Base-by-base conservation (phyloP, 192 early-diverging fungal species). In the Mortierella hygrophila region DNA sequence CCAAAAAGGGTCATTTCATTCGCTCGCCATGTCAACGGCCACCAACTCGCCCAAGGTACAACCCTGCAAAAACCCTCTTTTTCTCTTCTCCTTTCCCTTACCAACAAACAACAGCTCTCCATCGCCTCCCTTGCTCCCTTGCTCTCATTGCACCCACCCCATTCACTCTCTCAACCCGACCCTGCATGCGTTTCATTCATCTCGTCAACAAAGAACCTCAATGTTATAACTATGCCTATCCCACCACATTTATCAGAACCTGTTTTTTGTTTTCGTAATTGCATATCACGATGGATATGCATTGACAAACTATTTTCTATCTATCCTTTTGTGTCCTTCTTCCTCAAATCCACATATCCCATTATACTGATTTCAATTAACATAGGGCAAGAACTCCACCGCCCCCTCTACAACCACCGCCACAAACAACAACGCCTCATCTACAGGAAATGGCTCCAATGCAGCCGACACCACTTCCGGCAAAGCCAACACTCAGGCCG, bases 41-140 rank as follows among this genome's bases (percentile, higher is more conserved):
- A 75, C 21, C 23, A 68, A 69, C 42, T 76, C 75, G 37, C 74
- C 81, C 65, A 82, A 82, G 81, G 81, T 82, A 82, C 40, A 68
- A 23, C n/a, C 55, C 32, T n/a, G n/a, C 37, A 46, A 11, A 3
- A 26, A 4, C 16, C 7, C 8, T 37, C 57, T 52, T 18, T 8
- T 52, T 55, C 42, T n/a, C 15, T 72, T 23, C 54, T 65, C 26
- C 13, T 65, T 29, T 65, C 60, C n/a, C 29, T 65, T 29, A 23
- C 21, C n/a, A 60, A 60, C n/a, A 65, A 65, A 52, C 20, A 52
- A 20, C 49, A 20, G 49, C 18, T 52, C 49, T 20, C 18, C 16
- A 6, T 21, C 49, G 49, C 49, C 18, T 18, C 18, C 6, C 20
- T 8, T 71, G 21, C 42, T 10, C 38, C 18, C 21, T 71, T 71